phyloP scores from a whole-genome alignment of 805 yeast species.

The Nakazawaea wickerhamii region DNA sequence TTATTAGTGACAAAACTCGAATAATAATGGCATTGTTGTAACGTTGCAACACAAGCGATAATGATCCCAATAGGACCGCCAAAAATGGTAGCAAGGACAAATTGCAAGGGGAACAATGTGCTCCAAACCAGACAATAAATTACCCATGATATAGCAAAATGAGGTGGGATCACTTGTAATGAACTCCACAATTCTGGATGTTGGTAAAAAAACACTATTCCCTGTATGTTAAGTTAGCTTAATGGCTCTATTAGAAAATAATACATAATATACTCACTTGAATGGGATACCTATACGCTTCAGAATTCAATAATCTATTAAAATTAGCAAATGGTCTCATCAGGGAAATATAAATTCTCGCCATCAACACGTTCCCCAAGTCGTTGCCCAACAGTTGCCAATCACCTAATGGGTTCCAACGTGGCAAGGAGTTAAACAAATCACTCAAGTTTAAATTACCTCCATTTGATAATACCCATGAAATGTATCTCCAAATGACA shows the following conservation, averaged over 20 bases:
- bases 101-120: slow-evolving; percentile 9
- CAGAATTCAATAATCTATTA: slow-evolving; percentile 7
- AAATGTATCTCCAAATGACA: not conserved
- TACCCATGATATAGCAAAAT: slow-evolving; percentile 7
- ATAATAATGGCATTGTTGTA: slow-evolving; percentile 14
- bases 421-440: not conserved
- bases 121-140: slow-evolving; percentile 6
- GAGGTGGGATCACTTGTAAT: slow-evolving; percentile 11
- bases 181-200: slow-evolving; percentile 10
- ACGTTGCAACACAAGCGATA: slow-evolving; percentile 3
- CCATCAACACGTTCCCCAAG: not conserved
- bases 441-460: not conserved
- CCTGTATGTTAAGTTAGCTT: not conserved
- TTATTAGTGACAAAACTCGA: slow-evolving; percentile 11
- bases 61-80: slow-evolving; percentile 12
- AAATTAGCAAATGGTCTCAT: slow-evolving; percentile 9
- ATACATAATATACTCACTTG: slow-evolving; percentile 2
- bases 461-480: not conserved
- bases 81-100: slow-evolving; percentile 5
- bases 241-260: not conserved
- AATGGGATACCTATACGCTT: slow-evolving; percentile 7
- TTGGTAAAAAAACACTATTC: slow-evolving; percentile 7
- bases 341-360: slow-evolving; percentile 6
- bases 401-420: not conserved
- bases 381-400: not conserved